Evolutionary conservation across 345 rosid genomes (phyloP).

Genomic region (Linum usitatissimum): DNA sequence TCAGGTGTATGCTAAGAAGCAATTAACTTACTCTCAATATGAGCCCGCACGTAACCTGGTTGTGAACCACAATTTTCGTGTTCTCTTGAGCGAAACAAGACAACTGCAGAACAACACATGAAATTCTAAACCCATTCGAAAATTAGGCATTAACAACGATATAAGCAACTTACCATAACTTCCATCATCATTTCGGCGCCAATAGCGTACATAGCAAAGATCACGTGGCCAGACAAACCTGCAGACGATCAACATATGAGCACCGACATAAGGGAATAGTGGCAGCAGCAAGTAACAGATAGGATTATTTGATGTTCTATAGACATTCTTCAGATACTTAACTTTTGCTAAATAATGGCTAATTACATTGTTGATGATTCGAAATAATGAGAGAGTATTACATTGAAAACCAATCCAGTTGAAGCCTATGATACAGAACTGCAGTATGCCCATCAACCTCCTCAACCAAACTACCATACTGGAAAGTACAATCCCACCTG

Average conservation of each 20-base stretch:
- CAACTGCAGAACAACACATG: constrained; percentile 48
- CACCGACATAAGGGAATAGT: neutral
- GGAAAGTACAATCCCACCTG: constrained; percentile 99
- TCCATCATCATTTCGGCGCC: constrained; percentile 99
- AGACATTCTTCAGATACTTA: neutral
- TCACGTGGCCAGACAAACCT: constrained; percentile 99
- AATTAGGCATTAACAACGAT: constrained; percentile 2
- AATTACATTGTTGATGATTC: neutral
- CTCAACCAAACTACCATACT: constrained; percentile 88
- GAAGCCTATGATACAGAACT: constrained; percentile 86
- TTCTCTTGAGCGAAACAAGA: constrained; percentile 94
- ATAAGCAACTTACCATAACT: constrained; percentile 61
- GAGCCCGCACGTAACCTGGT: constrained; percentile 94
- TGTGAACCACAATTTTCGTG: constrained; percentile 85
- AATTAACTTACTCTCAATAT: constrained; percentile 71
- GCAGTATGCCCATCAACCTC: constrained; percentile 99
- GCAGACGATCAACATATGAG: constrained; percentile 19
- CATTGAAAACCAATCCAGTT: constrained; percentile 95
- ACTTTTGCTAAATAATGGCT: neutral
- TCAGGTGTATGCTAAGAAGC: constrained; percentile 9
- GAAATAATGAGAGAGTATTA: constrained; percentile 24
- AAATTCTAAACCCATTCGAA: constrained; percentile 12
- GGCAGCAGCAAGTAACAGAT: neutral
- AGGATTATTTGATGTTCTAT: too few relatives aligned
- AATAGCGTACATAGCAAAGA: constrained; percentile 95